Percentiles rank a stretch among this genome's conserved stretches.
These are phyloP conservation scores for Digitaria exilis DNA, from an alignment of 202 grass and related monocot species.

Conservation along the genomic window DNA sequence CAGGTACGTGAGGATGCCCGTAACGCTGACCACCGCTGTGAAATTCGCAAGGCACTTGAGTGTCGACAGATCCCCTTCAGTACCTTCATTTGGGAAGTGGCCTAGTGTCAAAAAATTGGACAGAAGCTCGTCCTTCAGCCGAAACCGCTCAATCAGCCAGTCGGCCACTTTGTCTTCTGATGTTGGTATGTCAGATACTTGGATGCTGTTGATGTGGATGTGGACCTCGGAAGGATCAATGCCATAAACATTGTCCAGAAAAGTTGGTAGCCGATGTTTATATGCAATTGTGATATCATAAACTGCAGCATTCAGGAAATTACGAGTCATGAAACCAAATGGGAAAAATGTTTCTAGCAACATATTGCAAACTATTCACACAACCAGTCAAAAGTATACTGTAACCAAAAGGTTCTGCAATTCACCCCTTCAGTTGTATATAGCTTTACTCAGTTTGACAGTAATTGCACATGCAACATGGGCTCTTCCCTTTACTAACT, in stretches of 20 bases:
- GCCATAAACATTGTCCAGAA: conserved; percentile 80
- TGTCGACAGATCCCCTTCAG: conserved; percentile 71
- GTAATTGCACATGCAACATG: not conserved
- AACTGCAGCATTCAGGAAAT: conserved; percentile 51
- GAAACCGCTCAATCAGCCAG: conserved; percentile 80
- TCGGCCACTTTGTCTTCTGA: conserved; percentile 62
- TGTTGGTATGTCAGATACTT: conserved; percentile 58
- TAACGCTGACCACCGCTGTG: conserved; percentile 45
- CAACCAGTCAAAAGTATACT: not conserved
- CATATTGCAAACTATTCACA: not conserved
- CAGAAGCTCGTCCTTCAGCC: conserved; percentile 75
- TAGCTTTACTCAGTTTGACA: not conserved
- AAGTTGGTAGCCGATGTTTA: conserved; percentile 70
- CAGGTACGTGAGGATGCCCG: conserved; percentile 53
- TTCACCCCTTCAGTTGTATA: not conserved
- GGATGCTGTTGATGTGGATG: conserved; percentile 66
- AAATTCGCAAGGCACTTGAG: conserved; percentile 56
- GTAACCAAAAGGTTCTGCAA: not conserved
- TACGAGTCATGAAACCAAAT: not conserved
- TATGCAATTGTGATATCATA: conserved; percentile 82
- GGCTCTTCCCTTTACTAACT: not conserved
- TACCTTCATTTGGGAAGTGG: conserved; percentile 79
- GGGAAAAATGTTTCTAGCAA: not conserved
- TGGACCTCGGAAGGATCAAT: conserved; percentile 88
- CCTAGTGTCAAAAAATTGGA: conserved; percentile 50